phyloP scores from a whole-genome alignment of 805 yeast species.

The Maudiozyma bulderi region DNA sequence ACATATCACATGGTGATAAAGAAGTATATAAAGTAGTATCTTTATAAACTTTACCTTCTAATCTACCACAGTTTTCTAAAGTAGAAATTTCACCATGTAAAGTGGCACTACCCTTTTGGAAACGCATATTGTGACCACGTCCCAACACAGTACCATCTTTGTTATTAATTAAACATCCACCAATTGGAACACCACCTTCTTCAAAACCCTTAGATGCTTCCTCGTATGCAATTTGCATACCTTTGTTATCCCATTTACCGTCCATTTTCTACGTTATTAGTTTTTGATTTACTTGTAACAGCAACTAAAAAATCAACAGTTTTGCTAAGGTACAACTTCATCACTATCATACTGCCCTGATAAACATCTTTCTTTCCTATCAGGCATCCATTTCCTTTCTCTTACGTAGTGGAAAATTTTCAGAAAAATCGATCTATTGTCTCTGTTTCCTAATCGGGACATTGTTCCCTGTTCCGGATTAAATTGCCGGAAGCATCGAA shows the following conservation, averaged over 20 bases:
- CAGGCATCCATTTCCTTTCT: no score
- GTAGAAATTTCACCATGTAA: constrained; percentile 90
- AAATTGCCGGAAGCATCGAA: no score
- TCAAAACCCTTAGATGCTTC: constrained; percentile 57
- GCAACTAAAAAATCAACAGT: background rate
- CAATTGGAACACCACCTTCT: constrained; percentile 91
- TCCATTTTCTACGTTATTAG: constrained; percentile 7
- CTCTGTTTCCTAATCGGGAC: no score
- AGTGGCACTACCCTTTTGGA: constrained; percentile 75
- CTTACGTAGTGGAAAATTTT: no score
- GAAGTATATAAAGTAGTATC: constrained; percentile 88
- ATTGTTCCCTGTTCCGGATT: no score
- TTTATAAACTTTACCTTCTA: constrained; percentile 69
- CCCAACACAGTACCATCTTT: constrained; percentile 78
- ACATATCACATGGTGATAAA: constrained; percentile 89
- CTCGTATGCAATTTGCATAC: constrained; percentile 60
- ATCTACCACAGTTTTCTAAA: constrained; percentile 82
- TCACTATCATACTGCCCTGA: no score
- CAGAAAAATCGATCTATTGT: no score
- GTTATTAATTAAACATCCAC: constrained; percentile 29
- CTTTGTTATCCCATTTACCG: constrained; percentile 50
- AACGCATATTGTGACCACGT: constrained; percentile 81
- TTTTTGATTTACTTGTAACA: background rate
- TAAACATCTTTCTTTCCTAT: no score
- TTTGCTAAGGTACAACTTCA: no score